Evolutionary conservation across 495 filamentous ascomycete species (phyloP).

Genomic region (Diplogelasinospora grovesii): DNA sequence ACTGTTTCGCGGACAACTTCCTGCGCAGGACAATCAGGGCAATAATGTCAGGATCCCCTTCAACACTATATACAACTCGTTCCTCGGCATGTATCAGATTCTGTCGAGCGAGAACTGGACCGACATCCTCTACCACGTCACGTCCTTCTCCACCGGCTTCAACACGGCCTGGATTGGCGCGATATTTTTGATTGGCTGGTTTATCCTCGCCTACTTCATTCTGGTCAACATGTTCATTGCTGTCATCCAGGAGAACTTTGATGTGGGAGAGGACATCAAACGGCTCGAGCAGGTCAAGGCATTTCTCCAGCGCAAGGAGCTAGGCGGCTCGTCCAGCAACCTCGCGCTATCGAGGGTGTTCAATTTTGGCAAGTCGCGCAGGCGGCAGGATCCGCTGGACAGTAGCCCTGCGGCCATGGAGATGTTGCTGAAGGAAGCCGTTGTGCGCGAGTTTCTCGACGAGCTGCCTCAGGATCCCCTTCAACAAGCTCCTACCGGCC

Average conservation of each 20-base stretch:
- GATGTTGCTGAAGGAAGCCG: constrained; percentile 91
- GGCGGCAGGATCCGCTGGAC: constrained; percentile 75
- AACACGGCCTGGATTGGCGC: constrained; percentile 90
- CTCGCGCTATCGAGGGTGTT: constrained; percentile 86
- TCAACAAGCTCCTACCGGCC: constrained; percentile 32
- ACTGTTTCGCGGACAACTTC: constrained; percentile 82
- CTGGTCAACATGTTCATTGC: constrained; percentile 99
- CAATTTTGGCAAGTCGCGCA: constrained; percentile 59
- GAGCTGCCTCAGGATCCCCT: constrained; percentile 50
- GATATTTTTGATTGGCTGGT: constrained; percentile 89
- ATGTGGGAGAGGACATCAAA: constrained; percentile 98
- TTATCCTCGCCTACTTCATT: constrained; percentile 92
- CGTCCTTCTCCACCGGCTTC: constrained; percentile 51
- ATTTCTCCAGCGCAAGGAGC: constrained; percentile 85
- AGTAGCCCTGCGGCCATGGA: constrained; percentile 84
- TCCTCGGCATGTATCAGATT: constrained; percentile 96
- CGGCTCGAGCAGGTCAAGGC: constrained; percentile 90
- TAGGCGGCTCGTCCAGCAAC: constrained; percentile 58
- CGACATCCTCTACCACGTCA: constrained; percentile 73
- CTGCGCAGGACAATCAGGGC: constrained; percentile 47
- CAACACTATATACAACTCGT: constrained; percentile 86
- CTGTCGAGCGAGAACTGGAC: constrained; percentile 99
- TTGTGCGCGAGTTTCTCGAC: constrained; percentile 90
- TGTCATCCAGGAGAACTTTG: constrained; percentile 99
- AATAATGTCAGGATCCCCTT: constrained; percentile 65